A percentile compares a stretch with the other conserved stretches of the same genome.
Evolutionary conservation across 768 basidiomycete species (phyloP).

Genomic region (Mycena kentingensis): DNA sequence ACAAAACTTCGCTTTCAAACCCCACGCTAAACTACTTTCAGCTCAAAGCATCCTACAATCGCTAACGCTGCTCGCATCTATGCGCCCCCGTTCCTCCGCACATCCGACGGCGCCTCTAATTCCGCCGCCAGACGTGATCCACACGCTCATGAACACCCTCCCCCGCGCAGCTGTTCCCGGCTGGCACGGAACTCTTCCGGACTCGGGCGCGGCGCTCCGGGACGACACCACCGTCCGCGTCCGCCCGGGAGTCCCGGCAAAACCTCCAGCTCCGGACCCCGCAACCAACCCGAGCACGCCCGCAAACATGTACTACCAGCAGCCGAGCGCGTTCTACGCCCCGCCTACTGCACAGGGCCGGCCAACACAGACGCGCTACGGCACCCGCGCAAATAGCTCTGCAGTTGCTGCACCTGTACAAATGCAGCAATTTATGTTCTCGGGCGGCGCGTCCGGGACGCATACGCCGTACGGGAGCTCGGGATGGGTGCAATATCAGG

Average conservation of each 20-base stretch:
- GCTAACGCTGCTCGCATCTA: slow-evolving; percentile 62
- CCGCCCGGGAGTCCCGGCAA: slow-evolving; percentile 38
- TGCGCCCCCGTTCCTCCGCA: slow-evolving; percentile 64
- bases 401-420: background rate
- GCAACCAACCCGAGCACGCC: slow-evolving; percentile 38
- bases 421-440: background rate
- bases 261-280: slow-evolving; percentile 35
- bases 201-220: slow-evolving; percentile 60
- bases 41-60: slow-evolving; percentile 76
- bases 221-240: slow-evolving; percentile 78
- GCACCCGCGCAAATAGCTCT: slow-evolving; percentile 9
- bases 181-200: slow-evolving; percentile 73
- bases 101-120: slow-evolving; percentile 47
- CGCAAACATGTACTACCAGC: slow-evolving; percentile 23
- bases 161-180: slow-evolving; percentile 60
- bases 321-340: slow-evolving; percentile 22
- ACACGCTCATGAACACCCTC: slow-evolving; percentile 69
- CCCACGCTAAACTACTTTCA: slow-evolving; percentile 28
- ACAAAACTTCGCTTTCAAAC: slow-evolving; percentile 10
- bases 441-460: slow-evolving; percentile 2
- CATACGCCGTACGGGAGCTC: slow-evolving; percentile 3
- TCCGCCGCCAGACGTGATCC: slow-evolving; percentile 67
- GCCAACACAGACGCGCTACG: slow-evolving; percentile 25
- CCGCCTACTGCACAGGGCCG: slow-evolving; percentile 25
- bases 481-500: background rate